phyloP scores from a whole-genome alignment of 78 protist genomes.

The Parvularia atlantis region DNA sequence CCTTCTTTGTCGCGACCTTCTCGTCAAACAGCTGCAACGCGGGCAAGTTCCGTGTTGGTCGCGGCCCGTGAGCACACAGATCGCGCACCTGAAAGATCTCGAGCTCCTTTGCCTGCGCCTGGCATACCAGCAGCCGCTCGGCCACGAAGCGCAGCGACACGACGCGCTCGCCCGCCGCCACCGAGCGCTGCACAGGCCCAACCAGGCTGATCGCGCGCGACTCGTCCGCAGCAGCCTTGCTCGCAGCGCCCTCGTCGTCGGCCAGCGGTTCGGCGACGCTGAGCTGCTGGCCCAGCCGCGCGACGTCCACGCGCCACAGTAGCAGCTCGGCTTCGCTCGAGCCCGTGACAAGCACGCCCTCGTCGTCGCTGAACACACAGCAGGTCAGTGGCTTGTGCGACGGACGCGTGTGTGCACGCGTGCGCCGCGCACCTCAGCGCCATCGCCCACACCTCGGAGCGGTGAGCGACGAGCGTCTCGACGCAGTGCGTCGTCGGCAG shows the following conservation, averaged over 20 bases:
- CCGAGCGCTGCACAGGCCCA: not conserved
- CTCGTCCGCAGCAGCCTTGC: not conserved
- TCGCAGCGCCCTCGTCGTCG: no score
- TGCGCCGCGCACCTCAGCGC: not conserved
- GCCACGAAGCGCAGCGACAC: not conserved
- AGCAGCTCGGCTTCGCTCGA: constrained; percentile 33
- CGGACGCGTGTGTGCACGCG: no score
- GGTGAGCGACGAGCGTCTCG: constrained; percentile 68
- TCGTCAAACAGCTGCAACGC: no score
- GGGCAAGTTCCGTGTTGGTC: not conserved
- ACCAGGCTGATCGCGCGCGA: not conserved
- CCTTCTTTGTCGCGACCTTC: not conserved
- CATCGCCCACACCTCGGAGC: constrained; percentile 58
- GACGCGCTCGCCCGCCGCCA: not conserved
- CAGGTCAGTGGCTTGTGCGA: no score
- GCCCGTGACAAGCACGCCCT: constrained; percentile 25
- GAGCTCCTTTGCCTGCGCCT: not conserved
- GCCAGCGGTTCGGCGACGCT: no score
- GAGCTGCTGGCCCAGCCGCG: no score
- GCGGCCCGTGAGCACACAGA: not conserved
- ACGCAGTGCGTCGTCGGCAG: constrained; percentile 67
- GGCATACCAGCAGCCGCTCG: not conserved
- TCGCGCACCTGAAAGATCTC: not conserved
- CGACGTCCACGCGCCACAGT: constrained; percentile 9
- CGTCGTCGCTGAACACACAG: not conserved